Conservation (phyloP, 495 filamentous ascomycete species). For the Penicillium tannophilum region DNA sequence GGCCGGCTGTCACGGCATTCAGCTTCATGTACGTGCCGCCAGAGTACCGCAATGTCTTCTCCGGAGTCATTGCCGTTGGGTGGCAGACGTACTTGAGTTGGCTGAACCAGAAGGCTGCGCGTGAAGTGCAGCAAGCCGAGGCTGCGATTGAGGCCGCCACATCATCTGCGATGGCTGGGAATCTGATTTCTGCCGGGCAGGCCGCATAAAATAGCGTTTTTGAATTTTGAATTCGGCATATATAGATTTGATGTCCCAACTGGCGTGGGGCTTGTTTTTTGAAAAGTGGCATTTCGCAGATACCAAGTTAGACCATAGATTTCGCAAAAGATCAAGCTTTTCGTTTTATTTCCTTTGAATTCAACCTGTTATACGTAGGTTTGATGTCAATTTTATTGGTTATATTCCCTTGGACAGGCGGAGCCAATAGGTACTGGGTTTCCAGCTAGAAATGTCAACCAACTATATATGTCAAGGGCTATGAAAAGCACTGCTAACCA, state of each 20-base stretch:
- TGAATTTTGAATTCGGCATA: slow-evolving; percentile 15
- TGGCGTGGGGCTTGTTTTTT: slow-evolving; percentile 9
- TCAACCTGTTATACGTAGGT: not conserved
- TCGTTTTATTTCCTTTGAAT: not conserved
- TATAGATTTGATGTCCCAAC: slow-evolving; percentile 5
- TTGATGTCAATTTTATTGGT: not conserved
- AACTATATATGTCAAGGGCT: too few species aligned
- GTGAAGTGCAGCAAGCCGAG: slow-evolving; percentile 47
- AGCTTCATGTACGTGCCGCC: slow-evolving; percentile 81
- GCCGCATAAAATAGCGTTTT: slow-evolving; percentile 28
- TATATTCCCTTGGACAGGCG: too few species aligned
- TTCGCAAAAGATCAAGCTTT: slow-evolving; percentile 1
- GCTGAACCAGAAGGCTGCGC: slow-evolving; percentile 74
- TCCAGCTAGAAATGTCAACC: too few species aligned
- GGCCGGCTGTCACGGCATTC: slow-evolving; percentile 87
- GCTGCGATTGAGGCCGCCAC: slow-evolving; percentile 23
- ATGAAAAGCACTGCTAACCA: too few species aligned
- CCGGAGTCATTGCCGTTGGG: slow-evolving; percentile 74
- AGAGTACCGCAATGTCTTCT: slow-evolving; percentile 78
- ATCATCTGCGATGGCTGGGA: slow-evolving; percentile 14
- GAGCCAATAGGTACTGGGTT: too few species aligned
- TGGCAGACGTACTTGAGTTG: slow-evolving; percentile 92
- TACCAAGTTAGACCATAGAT: slow-evolving; percentile 24
- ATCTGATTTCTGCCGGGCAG: slow-evolving; percentile 21
- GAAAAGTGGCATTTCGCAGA: slow-evolving; percentile 23